A percentile compares a stretch with the other conserved stretches of the same genome.
phyloP scores from a whole-genome alignment of 2,329 filamentous ascomycete species.

The Waltergamsia citrina region DNA sequence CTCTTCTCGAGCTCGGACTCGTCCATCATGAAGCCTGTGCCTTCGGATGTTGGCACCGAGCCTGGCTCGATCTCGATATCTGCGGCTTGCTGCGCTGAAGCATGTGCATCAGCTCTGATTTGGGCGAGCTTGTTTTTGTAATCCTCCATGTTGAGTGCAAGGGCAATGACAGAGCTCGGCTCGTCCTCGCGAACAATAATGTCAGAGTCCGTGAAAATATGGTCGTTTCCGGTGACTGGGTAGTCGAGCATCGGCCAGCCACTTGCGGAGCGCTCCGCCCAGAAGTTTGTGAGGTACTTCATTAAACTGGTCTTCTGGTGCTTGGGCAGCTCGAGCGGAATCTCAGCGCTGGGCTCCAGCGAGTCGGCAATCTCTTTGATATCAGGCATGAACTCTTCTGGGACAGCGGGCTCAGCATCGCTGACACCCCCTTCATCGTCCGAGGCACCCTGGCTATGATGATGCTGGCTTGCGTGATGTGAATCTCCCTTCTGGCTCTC shows the following conservation, averaged over 20 bases:
- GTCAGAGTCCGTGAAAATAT: constrained; percentile 94
- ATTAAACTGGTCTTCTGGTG: constrained; percentile 90
- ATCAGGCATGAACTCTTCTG: constrained; percentile 59
- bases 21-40: constrained; percentile 31
- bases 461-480: constrained; percentile 16
- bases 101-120: constrained; percentile 46
- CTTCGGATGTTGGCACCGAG: constrained; percentile 22
- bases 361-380: constrained; percentile 54
- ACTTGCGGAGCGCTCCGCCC: constrained; percentile 94
- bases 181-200: constrained; percentile 97
- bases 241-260: constrained; percentile 92
- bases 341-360: constrained; percentile 50
- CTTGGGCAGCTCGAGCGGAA: constrained; percentile 70
- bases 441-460: constrained; percentile 45
- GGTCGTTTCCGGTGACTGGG: constrained; percentile 76
- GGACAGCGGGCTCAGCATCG: constrained; percentile 60
- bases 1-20: constrained; percentile 74
- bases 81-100: constrained; percentile 22
- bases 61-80: neutral
- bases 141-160: constrained; percentile 80
- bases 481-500: constrained; percentile 15
- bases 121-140: constrained; percentile 71
- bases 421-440: constrained; percentile 61
- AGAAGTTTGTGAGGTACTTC: constrained; percentile 95
- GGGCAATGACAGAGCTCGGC: constrained; percentile 89